Base-by-base conservation (phyloP, 2,329 filamentous ascomycete species). In the Podosphaera aphanis region DNA sequence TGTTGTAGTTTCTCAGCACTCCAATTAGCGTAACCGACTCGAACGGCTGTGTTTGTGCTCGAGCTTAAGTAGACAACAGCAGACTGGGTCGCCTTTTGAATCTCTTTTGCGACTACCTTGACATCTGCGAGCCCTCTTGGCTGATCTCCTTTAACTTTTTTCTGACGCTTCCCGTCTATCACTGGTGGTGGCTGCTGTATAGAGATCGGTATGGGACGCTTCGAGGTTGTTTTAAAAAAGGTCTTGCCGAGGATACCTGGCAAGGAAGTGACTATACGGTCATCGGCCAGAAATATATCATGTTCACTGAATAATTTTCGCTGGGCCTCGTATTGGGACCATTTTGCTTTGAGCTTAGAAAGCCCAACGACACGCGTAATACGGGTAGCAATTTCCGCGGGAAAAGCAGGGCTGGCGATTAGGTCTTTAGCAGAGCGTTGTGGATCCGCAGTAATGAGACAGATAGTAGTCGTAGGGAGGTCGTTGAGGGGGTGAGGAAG, bases 231-330 rank as follows among this genome's bases (percentile, higher is more conserved):
- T 66, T 85, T 80, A 72, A 90, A 95, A 62, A 98, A 95, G 1
- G 79, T 79, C 67, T 93, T 95, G 55, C 88, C 90, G 11, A 98
- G 74, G 2, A 77, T 67, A 52, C 74, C 72, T 47, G 86, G 83
- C 49, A 95, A 70, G 23, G 69, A 65, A 60, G 72, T 77, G 58
- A 78, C 68, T 55, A 98, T 81, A 43, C 90, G 72, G 58, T 93
- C 83, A 61, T 98, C 90, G 45, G 82, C 88, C 47, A 98, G 70
- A 66, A 98, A 95, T 47, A 95, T 66, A 60, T 95, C 90, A 62
- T 94, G 84, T 62, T 93, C 83, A 39, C 75, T 67, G 50, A 79
- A 73, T 31, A 98, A 72, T 62, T 90, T 83, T 52, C 90, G 72
- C 62, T 83, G 77, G 45, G 75, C 76, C 66, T 98, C 90, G 63